These are phyloP conservation scores for Leccinum fallax DNA, from an alignment of 1,284 basidiomycete species.

Conservation along the genomic window DNA sequence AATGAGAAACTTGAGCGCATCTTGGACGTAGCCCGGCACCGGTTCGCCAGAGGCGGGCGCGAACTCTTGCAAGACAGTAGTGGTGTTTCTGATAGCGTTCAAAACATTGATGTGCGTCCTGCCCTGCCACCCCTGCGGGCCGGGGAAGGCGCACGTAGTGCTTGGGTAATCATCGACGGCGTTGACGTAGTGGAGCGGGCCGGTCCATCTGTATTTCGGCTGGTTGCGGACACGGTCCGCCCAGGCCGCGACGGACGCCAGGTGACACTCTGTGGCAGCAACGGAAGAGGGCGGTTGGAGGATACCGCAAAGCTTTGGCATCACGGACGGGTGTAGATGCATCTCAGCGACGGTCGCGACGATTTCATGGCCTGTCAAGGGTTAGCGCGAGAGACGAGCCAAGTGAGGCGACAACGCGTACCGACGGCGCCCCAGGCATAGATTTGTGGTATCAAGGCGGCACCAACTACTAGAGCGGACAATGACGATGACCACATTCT, in stretches of 20 bases:
- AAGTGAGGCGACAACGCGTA: conserved; percentile 21
- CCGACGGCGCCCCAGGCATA: conserved; percentile 49
- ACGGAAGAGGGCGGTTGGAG: conserved; percentile 44
- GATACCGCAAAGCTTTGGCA: conserved; percentile 68
- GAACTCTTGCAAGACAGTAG: conserved; percentile 57
- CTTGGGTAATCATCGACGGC: conserved; percentile 77
- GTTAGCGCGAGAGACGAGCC: not conserved
- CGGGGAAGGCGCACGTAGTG: conserved; percentile 76
- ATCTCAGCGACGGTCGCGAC: conserved; percentile 93
- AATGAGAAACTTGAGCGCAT: conserved; percentile 84
- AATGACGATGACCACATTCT: conserved; percentile 25
- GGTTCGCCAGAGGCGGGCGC: conserved; percentile 22
- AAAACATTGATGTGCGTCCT: conserved; percentile 71
- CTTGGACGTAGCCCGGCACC: conserved; percentile 27
- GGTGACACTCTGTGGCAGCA: conserved; percentile 54
- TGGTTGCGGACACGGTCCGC: conserved; percentile 69
- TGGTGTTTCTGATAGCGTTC: conserved; percentile 74
- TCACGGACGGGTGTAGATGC: conserved; percentile 77
- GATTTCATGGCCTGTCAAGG: conserved; percentile 64
- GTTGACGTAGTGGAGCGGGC: conserved; percentile 75
- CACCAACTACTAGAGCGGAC: conserved; percentile 15
- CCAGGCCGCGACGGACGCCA: conserved; percentile 85
- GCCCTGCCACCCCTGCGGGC: conserved; percentile 76
- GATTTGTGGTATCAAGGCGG: conserved; percentile 28
- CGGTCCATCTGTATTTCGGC: conserved; percentile 66